Conservation (phyloP, 306 rosid genomes). For the Quercus rubra region DNA sequence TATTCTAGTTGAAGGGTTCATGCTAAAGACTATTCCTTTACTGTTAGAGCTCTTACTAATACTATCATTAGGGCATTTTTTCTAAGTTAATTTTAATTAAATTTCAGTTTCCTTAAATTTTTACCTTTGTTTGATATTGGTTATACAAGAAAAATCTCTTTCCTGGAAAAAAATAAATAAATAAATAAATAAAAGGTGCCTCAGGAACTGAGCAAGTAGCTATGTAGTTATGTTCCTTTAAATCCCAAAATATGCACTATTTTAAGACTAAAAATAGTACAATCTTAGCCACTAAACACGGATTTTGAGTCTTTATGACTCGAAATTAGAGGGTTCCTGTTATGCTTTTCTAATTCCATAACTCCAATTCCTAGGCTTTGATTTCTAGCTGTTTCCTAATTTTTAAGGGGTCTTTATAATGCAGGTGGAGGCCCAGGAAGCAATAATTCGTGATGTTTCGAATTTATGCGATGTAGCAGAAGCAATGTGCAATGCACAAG, state of each 20-base stretch:
- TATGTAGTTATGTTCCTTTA: neutral
- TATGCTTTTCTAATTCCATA: neutral
- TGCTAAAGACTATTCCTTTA: neutral
- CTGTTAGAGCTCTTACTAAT: neutral
- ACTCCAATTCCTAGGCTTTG: neutral
- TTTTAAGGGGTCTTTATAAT: neutral
- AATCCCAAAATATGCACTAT: neutral
- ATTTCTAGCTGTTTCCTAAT: neutral
- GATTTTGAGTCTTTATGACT: neutral
- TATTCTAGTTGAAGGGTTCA: neutral
- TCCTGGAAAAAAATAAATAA: too few relatives aligned
- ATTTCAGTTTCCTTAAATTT: neutral
- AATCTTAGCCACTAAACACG: neutral
- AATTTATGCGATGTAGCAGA: slow-evolving; percentile 64
- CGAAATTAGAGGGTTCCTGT: neutral
- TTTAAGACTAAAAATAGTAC: neutral
- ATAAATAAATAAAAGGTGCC: too few relatives aligned
- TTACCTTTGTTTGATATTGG: neutral
- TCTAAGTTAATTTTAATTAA: neutral
- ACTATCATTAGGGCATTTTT: neutral
- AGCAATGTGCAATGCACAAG: slow-evolving; percentile 41
- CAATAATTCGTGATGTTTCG: slow-evolving; percentile 46
- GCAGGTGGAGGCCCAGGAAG: slow-evolving; percentile 76
- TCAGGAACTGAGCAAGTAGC: neutral
- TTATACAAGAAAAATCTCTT: neutral